Evolutionary conservation across 2,329 filamentous ascomycete species (phyloP).

Genomic region (Thielaviopsis punctulata): DNA sequence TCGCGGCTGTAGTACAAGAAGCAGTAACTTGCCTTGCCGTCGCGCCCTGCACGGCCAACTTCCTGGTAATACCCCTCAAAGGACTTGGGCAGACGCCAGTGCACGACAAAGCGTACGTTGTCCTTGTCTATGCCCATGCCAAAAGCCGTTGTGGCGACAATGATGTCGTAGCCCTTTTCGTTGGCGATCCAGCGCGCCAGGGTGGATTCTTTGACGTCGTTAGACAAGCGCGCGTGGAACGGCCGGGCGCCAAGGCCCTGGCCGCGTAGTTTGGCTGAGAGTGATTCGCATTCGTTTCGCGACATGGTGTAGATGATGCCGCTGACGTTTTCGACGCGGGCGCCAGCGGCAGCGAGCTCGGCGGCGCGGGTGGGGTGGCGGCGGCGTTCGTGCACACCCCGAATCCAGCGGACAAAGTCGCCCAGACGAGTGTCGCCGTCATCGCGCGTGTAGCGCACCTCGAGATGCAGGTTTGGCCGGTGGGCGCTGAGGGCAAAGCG

Average conservation of each 20-base stretch:
- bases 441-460: conserved; percentile 68
- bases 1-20: conserved; percentile 84
- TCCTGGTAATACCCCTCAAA: conserved; percentile 97
- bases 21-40: conserved; percentile 73
- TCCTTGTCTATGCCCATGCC: conserved; percentile 98
- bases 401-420: conserved; percentile 63
- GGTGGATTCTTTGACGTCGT: conserved; percentile 53
- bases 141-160: conserved; percentile 89
- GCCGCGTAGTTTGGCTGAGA: conserved; percentile 46
- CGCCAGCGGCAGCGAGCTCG: conserved; percentile 36
- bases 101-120: conserved; percentile 82
- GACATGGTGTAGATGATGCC: conserved; percentile 70
- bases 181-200: conserved; percentile 56
- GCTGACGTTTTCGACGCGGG: conserved; percentile 46
- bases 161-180: conserved; percentile 65
- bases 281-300: conserved; percentile 54
- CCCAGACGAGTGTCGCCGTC: conserved; percentile 54
- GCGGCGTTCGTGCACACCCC: conserved; percentile 52
- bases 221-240: conserved; percentile 53
- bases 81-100: conserved; percentile 85
- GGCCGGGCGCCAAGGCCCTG: conserved; percentile 58
- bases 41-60: conserved; percentile 76
- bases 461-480: conserved; percentile 75
- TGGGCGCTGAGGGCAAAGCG: conserved; percentile 72
- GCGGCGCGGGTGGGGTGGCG: conserved; percentile 37